These are phyloP conservation scores for Hericium rajendrae DNA, from an alignment of 768 basidiomycete genomes.

Conservation along the genomic window DNA sequence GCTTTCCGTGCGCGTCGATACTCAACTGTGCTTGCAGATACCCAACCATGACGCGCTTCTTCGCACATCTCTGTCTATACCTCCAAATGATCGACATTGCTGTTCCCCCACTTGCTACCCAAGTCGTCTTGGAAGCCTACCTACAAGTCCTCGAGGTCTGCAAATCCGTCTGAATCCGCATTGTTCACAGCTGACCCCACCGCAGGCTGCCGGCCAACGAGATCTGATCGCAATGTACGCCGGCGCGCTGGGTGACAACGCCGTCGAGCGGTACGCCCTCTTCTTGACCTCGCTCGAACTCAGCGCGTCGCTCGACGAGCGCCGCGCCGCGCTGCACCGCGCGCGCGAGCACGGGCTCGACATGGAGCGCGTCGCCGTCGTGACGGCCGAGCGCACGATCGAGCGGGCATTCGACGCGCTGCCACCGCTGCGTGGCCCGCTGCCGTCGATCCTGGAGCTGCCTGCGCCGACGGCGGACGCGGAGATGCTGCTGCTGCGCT, in stretches of 20 bases:
- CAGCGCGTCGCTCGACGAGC: slow-evolving; percentile 50
- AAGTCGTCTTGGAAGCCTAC: slow-evolving; percentile 82
- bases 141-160: slow-evolving; percentile 77
- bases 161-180: background rate
- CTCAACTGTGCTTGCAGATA: slow-evolving; percentile 35
- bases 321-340: slow-evolving; percentile 58
- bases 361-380: slow-evolving; percentile 66
- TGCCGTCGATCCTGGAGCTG: slow-evolving; percentile 5
- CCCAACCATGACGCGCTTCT: slow-evolving; percentile 74
- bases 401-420: slow-evolving; percentile 53
- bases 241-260: slow-evolving; percentile 80
- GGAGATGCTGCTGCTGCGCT: slow-evolving; percentile 65
- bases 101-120: slow-evolving; percentile 65
- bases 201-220: slow-evolving; percentile 65
- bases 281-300: slow-evolving; percentile 78
- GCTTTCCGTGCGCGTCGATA: slow-evolving; percentile 8
- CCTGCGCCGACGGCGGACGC: slow-evolving; percentile 33
- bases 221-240: slow-evolving; percentile 92
- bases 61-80: slow-evolving; percentile 87
- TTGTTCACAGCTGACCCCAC: background rate
- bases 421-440: slow-evolving; percentile 3
- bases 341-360: slow-evolving; percentile 83
- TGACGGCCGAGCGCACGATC: slow-evolving; percentile 70
- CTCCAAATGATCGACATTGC: slow-evolving; percentile 71
- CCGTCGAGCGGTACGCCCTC: slow-evolving; percentile 83